These are phyloP conservation scores for Escovopsis weberi DNA, from an alignment of 2,329 filamentous ascomycete genomes.

Conservation along the genomic window DNA sequence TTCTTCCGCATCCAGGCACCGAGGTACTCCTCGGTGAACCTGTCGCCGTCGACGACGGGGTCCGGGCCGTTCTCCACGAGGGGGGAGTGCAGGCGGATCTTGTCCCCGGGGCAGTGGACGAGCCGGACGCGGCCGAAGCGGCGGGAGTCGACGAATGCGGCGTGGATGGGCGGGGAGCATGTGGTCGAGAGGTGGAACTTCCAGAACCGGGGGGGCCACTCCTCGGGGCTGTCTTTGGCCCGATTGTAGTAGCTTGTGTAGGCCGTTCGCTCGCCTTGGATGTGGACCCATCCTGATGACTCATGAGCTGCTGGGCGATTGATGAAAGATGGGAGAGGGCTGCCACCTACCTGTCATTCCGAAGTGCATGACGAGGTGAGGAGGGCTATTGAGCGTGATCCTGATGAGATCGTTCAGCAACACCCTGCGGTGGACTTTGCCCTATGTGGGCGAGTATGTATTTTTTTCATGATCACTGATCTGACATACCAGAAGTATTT, in stretches of 20 bases:
- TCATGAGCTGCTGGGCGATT: slow-evolving; percentile 4
- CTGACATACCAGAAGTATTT: slow-evolving; percentile 77
- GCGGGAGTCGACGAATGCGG: slow-evolving; percentile 74
- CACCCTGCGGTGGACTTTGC: no score
- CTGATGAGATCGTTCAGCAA: slow-evolving; percentile 10
- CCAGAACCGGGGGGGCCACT: slow-evolving; percentile 82
- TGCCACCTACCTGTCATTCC: slow-evolving; percentile 46
- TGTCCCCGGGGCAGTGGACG: slow-evolving; percentile 61
- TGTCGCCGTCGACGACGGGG: slow-evolving; percentile 67
- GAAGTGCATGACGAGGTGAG: slow-evolving; percentile 82
- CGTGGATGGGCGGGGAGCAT: slow-evolving; percentile 36
- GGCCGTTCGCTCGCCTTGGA: slow-evolving; percentile 60
- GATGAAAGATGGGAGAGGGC: background rate
- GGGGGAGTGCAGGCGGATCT: slow-evolving; percentile 64
- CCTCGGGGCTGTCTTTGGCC: slow-evolving; percentile 38
- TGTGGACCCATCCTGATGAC: slow-evolving; percentile 63
- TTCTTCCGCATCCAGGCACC: slow-evolving; percentile 55
- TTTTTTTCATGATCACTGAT: background rate
- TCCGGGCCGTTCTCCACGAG: slow-evolving; percentile 89
- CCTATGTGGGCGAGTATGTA: background rate
- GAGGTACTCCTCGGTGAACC: slow-evolving; percentile 66
- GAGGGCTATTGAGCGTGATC: slow-evolving; percentile 51
- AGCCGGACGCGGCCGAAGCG: slow-evolving; percentile 68
- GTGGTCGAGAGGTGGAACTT: slow-evolving; percentile 67
- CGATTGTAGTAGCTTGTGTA: slow-evolving; percentile 76